phyloP scores from a whole-genome alignment of 768 basidiomycete species.

The Tulasnella sp. region DNA sequence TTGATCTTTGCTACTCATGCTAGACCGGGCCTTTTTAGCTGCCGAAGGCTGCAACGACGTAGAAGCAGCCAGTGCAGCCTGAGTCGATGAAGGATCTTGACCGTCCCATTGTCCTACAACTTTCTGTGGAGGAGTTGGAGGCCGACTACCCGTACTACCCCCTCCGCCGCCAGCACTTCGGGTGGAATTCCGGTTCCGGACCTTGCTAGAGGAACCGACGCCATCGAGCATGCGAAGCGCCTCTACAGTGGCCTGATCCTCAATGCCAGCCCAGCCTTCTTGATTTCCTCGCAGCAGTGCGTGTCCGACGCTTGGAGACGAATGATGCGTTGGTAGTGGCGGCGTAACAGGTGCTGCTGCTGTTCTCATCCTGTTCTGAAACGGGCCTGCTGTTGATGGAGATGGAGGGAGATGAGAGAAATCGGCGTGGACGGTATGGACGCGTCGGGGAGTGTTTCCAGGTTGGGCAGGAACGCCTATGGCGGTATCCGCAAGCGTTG shows the following conservation, averaged over 20 bases:
- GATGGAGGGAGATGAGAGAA: conserved; percentile 88
- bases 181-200: conserved; percentile 44
- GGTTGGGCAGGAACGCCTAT: too few species aligned
- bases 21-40: conserved; percentile 27
- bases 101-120: conserved; percentile 66
- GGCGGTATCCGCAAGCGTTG: not conserved
- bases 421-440: conserved; percentile 47
- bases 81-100: conserved; percentile 28
- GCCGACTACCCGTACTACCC: conserved; percentile 48
- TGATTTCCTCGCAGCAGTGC: conserved; percentile 79
- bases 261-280: conserved; percentile 72
- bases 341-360: conserved; percentile 30
- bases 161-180: conserved; percentile 45
- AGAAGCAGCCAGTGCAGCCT: not conserved
- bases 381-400: conserved; percentile 70
- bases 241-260: conserved; percentile 82
- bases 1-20: conserved; percentile 11
- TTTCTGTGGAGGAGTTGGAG: conserved; percentile 62
- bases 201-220: conserved; percentile 31
- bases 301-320: conserved; percentile 50
- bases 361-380: conserved; percentile 64
- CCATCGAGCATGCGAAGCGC: conserved; percentile 91
- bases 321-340: conserved; percentile 31
- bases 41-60: too few species aligned
- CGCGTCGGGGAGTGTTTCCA: conserved; percentile 41